Percentiles rank a stretch among this genome's conserved stretches.
Conservation (phyloP, 2,329 filamentous ascomycete genomes). For the Epichloe baconii region DNA sequence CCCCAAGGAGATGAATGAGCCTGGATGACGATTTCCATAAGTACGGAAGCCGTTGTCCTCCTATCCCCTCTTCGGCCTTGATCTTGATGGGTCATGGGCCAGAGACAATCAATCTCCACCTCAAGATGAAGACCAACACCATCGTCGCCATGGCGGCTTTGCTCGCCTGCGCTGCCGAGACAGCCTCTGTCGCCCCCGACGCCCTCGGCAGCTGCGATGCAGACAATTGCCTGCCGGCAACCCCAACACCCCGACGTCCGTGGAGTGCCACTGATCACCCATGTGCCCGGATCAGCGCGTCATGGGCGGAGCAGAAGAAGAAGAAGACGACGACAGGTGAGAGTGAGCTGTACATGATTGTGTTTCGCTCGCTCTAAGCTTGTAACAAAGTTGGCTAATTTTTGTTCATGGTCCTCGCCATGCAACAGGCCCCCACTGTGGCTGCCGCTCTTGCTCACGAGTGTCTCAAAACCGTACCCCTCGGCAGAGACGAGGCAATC, state of each 20-base stretch:
- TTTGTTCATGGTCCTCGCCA: neutral
- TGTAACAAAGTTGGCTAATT: neutral
- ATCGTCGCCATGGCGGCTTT: neutral
- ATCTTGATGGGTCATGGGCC: neutral
- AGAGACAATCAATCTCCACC: neutral
- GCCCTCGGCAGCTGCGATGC: slow-evolving; percentile 15
- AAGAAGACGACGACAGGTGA: neutral
- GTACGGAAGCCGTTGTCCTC: no score
- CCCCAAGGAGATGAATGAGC: no score
- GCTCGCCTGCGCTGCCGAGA: neutral
- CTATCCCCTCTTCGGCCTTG: no score
- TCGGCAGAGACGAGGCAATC: slow-evolving; percentile 20
- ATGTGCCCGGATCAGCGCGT: slow-evolving; percentile 7
- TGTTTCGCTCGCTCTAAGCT: neutral
- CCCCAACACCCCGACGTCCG: slow-evolving; percentile 17
- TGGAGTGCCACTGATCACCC: slow-evolving; percentile 2
- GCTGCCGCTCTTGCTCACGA: slow-evolving; percentile 22
- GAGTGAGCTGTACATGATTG: neutral
- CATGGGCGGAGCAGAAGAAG: slow-evolving; percentile 7
- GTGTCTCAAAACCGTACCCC: slow-evolving; percentile 26
- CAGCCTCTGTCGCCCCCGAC: neutral
- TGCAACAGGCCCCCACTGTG: slow-evolving; percentile 18
- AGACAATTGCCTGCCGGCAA: slow-evolving; percentile 25
- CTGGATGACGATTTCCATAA: no score
- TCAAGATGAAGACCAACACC: neutral